phyloP scores from a whole-genome alignment of 2,329 filamentous ascomycete genomes.

The Juglanconis oblonga region DNA sequence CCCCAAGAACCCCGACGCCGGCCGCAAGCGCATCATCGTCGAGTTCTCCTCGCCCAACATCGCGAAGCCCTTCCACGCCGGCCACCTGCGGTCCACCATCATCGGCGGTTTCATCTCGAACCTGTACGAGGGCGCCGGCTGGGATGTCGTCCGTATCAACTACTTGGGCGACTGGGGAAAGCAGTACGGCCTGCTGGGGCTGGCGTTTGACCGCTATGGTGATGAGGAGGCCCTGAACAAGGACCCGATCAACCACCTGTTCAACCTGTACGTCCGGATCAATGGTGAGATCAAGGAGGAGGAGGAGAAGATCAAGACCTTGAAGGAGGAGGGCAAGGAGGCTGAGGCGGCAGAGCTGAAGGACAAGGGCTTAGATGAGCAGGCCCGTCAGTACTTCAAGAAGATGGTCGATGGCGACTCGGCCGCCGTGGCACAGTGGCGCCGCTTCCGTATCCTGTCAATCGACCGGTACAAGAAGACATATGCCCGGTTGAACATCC shows the following conservation, averaged over 20 bases:
- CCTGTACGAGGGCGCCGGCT: constrained; percentile 67
- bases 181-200: constrained; percentile 69
- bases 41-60: constrained; percentile 87
- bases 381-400: constrained; percentile 71
- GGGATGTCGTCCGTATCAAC: constrained; percentile 73
- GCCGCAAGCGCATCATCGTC: constrained; percentile 66
- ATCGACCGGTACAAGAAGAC: constrained; percentile 66
- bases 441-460: constrained; percentile 63
- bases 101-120: constrained; percentile 76
- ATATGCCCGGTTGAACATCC: constrained; percentile 68
- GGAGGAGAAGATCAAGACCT: constrained; percentile 61
- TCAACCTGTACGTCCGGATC: constrained; percentile 78
- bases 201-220: constrained; percentile 74
- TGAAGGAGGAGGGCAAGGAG: constrained; percentile 52
- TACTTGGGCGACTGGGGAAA: constrained; percentile 81
- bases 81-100: constrained; percentile 74
- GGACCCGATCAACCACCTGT: constrained; percentile 80
- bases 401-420: constrained; percentile 67
- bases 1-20: constrained; percentile 55
- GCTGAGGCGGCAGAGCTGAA: constrained; percentile 47
- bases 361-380: constrained; percentile 59
- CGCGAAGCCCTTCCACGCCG: constrained; percentile 79
- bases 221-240: constrained; percentile 66
- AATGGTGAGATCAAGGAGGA: constrained; percentile 65
- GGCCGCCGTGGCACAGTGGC: constrained; percentile 60